Evolutionary conservation across 1,284 basidiomycete species (phyloP).

Genomic region (Cutaneotrichosporon cavernicola): DNA sequence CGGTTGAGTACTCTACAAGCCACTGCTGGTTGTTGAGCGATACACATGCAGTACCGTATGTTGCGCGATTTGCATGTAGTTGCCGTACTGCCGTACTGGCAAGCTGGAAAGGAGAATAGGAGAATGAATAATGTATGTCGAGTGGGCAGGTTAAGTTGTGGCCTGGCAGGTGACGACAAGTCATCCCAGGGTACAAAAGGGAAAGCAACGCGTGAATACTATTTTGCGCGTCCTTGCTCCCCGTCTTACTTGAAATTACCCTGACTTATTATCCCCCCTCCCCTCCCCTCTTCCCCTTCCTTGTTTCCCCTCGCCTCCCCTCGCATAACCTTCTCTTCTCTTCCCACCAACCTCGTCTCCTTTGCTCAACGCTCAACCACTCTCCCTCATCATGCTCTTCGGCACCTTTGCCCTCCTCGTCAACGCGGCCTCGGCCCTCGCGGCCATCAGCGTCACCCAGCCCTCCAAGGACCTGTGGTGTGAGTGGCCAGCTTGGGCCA

Average conservation of each 20-base stretch:
- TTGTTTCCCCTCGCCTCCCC: not conserved
- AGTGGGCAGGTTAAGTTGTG: too few relatives aligned
- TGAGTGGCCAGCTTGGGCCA: not conserved
- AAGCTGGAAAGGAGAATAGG: too few relatives aligned
- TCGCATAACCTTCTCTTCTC: not conserved
- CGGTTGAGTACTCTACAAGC: too few relatives aligned
- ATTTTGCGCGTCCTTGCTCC: not conserved
- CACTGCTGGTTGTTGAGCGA: too few relatives aligned
- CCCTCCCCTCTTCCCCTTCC: not conserved
- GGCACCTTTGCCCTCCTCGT: slow-evolving; percentile 15
- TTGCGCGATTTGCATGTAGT: too few relatives aligned
- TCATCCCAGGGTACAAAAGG: too few relatives aligned
- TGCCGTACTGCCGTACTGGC: too few relatives aligned
- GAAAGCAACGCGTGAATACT: too few relatives aligned
- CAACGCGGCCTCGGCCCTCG: not conserved
- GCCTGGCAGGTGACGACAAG: too few relatives aligned
- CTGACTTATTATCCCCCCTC: not conserved
- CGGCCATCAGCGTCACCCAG: slow-evolving; percentile 14
- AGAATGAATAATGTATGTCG: too few relatives aligned
- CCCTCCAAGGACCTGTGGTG: slow-evolving; percentile 17
- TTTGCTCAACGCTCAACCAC: not conserved
- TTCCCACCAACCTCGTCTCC: not conserved
- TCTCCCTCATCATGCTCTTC: slow-evolving; percentile 13
- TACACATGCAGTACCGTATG: too few relatives aligned
- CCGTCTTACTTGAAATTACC: not conserved